Conservation (phyloP, 345 rosid genomes). For the Linum usitatissimum region DNA sequence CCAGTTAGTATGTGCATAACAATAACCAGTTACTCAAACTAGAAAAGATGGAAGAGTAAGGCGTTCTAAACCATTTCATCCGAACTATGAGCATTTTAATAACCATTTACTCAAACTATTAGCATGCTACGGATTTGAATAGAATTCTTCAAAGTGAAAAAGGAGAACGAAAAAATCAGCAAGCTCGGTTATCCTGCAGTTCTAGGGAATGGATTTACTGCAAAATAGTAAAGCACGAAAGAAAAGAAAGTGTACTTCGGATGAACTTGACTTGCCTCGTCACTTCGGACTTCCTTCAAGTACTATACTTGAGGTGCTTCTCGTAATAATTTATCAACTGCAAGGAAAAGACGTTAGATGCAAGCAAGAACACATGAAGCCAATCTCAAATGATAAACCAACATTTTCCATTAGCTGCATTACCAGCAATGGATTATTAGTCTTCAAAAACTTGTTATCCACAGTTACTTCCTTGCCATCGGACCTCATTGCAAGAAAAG, state of each 20-base stretch:
- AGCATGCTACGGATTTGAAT: too few relatives aligned
- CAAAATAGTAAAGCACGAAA: too few relatives aligned
- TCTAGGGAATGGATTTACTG: not conserved
- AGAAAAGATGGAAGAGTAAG: too few relatives aligned
- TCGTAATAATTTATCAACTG: conserved; percentile 89
- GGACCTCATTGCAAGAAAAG: conserved; percentile 68
- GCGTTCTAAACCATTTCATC: too few relatives aligned
- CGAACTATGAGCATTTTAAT: too few relatives aligned
- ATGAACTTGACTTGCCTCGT: not conserved
- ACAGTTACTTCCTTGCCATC: conserved; percentile 85
- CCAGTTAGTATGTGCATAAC: too few relatives aligned
- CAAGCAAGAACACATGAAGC: not conserved
- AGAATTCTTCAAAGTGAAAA: too few relatives aligned
- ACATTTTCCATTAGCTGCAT: not conserved
- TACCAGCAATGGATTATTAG: conserved; percentile 83
- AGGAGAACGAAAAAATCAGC: not conserved
- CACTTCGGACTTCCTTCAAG: not conserved
- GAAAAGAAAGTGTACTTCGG: not conserved
- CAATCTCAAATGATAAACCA: too few relatives aligned
- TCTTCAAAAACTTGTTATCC: conserved; percentile 78
- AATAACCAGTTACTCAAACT: too few relatives aligned
- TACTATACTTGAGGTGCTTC: conserved; percentile 75
- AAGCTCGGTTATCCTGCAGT: not conserved
- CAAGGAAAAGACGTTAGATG: not conserved
- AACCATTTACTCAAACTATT: too few relatives aligned